Conservation (phyloP, 805 yeast genomes). For the Candida alai region DNA sequence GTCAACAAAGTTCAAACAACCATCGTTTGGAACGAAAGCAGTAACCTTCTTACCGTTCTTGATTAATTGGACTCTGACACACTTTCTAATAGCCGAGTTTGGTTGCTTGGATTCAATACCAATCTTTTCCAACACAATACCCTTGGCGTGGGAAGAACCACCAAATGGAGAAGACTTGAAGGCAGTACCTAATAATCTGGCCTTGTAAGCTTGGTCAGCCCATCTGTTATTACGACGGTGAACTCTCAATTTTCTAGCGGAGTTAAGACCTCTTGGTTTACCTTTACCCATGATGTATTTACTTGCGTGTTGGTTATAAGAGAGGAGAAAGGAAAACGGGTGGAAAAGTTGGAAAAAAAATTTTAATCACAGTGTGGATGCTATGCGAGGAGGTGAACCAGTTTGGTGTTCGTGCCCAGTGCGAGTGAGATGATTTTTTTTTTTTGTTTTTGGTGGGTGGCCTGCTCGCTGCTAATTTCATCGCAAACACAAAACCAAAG, state of each 20-base stretch:
- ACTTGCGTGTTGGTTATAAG: slow-evolving; percentile 4
- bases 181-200: slow-evolving; percentile 99
- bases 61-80: slow-evolving; percentile 99
- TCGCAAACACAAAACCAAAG: no score
- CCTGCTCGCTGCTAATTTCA: no score
- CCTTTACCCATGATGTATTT: slow-evolving; percentile 90
- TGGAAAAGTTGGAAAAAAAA: slow-evolving; percentile 5
- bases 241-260: slow-evolving; percentile 99
- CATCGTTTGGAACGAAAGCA: slow-evolving; percentile 99
- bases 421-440: no score
- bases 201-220: slow-evolving; percentile 98
- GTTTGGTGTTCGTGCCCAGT: background rate
- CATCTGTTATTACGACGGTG: slow-evolving; percentile 99
- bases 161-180: slow-evolving; percentile 99
- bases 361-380: no score
- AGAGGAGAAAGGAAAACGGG: slow-evolving; percentile 4
- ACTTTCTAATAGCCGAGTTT: slow-evolving; percentile 99
- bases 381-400: background rate
- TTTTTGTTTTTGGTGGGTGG: no score
- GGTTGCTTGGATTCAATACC: slow-evolving; percentile 99
- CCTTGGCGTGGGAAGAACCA: slow-evolving; percentile 99
- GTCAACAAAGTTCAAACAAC: slow-evolving; percentile 99
- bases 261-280: slow-evolving; percentile 99
- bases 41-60: slow-evolving; percentile 99
- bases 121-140: slow-evolving; percentile 98